These are phyloP conservation scores for Otatea glauca DNA, from an alignment of 176 grass and related monocot species.

Conservation along the genomic window DNA sequence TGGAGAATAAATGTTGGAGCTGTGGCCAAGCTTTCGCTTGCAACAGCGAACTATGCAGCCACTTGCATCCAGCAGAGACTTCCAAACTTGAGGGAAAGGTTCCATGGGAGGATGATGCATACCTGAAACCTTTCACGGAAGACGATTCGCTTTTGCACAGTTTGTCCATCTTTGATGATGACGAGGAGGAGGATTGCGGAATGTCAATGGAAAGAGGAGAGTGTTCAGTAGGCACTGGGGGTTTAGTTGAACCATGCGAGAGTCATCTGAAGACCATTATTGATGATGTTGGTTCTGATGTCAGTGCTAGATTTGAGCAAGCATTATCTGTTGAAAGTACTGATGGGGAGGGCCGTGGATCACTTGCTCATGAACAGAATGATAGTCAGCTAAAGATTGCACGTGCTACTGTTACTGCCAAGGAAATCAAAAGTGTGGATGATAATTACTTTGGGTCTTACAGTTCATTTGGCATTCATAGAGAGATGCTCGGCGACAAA, in stretches of 20 bases:
- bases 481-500: slow-evolving; percentile 96
- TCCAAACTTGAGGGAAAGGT: slow-evolving; percentile 47
- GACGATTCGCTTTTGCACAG: slow-evolving; percentile 85
- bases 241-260: slow-evolving; percentile 18
- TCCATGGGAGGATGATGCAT: slow-evolving; percentile 71
- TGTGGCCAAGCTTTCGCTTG: slow-evolving; percentile 55
- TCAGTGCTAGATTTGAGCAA: slow-evolving; percentile 44
- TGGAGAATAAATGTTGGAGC: slow-evolving; percentile 74
- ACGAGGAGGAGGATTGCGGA: slow-evolving; percentile 51
- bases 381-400: slow-evolving; percentile 62
- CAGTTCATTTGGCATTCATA: slow-evolving; percentile 90
- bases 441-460: slow-evolving; percentile 91
- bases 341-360: neutral
- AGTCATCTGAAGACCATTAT: slow-evolving; percentile 23
- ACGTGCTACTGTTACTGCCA: slow-evolving; percentile 57
- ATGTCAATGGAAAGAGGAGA: slow-evolving; percentile 48
- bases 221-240: slow-evolving; percentile 23
- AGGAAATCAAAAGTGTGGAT: slow-evolving; percentile 76
- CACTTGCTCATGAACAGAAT: slow-evolving; percentile 43
- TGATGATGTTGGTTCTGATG: slow-evolving; percentile 17
- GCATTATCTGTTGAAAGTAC: slow-evolving; percentile 24
- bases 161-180: slow-evolving; percentile 62
- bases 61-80: slow-evolving; percentile 46
- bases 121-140: slow-evolving; percentile 83
- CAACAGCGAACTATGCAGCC: slow-evolving; percentile 46